phyloP scores from a whole-genome alignment of 129 eudicot species.

The Solidago caesia region DNA sequence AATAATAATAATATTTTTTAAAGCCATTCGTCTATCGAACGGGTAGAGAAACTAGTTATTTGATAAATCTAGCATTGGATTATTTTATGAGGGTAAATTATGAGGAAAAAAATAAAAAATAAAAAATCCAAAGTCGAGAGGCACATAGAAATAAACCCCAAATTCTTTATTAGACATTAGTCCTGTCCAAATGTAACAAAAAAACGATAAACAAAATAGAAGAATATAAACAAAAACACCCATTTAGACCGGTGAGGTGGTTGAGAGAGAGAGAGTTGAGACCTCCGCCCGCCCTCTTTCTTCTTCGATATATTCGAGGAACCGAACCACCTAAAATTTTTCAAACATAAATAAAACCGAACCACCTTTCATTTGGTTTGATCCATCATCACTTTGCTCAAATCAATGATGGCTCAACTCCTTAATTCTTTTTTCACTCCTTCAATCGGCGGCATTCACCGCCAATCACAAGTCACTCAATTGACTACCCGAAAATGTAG shows the following conservation, averaged over 20 bases:
- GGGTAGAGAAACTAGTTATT: too few relatives aligned
- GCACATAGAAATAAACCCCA: too few relatives aligned
- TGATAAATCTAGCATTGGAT: too few relatives aligned
- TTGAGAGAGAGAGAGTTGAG: conserved; percentile 30
- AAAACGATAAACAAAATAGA: too few relatives aligned
- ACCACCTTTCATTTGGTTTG: not conserved
- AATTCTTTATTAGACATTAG: too few relatives aligned
- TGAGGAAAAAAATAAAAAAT: too few relatives aligned
- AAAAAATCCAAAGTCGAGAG: too few relatives aligned
- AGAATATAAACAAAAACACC: not conserved
- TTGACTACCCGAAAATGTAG: conserved; percentile 24
- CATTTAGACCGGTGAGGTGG: conserved; percentile 45
- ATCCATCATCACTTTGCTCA: not conserved
- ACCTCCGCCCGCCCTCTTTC: conserved; percentile 79
- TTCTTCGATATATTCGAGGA: conserved; percentile 48
- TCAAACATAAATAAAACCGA: not conserved
- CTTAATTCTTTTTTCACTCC: conserved; percentile 75
- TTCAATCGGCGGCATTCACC: conserved; percentile 44
- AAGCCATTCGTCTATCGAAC: too few relatives aligned
- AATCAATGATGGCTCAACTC: conserved; percentile 63
- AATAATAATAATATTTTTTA: too few relatives aligned
- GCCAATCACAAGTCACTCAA: conserved; percentile 12
- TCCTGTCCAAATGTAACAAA: too few relatives aligned
- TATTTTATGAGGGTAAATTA: too few relatives aligned
- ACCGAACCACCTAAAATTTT: not conserved